These are phyloP conservation scores for Centella asiatica DNA, from an alignment of 129 eudicot genomes.

Conservation along the genomic window DNA sequence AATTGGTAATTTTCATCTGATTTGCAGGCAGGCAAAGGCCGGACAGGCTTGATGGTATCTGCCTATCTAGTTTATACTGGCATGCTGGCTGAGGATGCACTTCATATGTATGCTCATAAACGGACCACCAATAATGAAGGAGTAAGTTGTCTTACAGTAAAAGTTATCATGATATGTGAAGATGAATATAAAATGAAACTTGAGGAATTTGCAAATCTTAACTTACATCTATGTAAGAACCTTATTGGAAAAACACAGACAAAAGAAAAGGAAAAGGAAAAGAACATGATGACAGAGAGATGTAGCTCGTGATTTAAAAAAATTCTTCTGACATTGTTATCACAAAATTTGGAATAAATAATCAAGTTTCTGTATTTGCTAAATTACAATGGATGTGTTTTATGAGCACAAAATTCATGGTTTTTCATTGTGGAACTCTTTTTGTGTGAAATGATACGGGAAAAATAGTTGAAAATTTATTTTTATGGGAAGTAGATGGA, in stretches of 20 bases:
- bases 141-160: conserved; percentile 21
- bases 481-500: too few species aligned
- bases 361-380: background rate
- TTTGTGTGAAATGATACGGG: too few species aligned
- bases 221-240: too few species aligned
- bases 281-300: background rate
- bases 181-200: background rate
- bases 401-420: background rate
- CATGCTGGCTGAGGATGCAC: conserved; percentile 65
- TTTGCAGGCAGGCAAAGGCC: conserved; percentile 80
- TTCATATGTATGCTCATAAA: conserved; percentile 72
- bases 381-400: background rate
- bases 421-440: background rate
- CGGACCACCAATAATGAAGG: conserved; percentile 71
- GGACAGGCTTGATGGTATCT: conserved; percentile 79
- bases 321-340: background rate
- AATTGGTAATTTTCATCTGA: background rate
- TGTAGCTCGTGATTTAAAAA: background rate
- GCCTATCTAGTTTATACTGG: conserved; percentile 59
- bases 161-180: background rate
- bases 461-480: too few species aligned
- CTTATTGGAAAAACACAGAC: too few species aligned
- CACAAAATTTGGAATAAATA: background rate
- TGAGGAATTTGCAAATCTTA: background rate
- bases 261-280: too few species aligned